Conservation (phyloP, 1,284 basidiomycete species). For the Sanghuangporus weigelae region DNA sequence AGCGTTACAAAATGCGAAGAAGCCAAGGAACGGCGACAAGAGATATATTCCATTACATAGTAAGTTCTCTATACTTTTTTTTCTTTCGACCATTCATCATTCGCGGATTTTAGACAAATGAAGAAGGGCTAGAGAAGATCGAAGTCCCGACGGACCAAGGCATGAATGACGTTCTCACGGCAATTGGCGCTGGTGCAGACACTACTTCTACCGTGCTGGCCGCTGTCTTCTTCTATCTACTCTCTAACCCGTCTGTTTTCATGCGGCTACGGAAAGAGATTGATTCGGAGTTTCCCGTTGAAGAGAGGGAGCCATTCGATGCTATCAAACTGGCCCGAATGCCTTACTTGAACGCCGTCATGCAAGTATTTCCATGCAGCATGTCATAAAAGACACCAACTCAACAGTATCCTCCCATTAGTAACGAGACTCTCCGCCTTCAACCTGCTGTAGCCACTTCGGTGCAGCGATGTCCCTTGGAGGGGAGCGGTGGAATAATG, state of each 20-base stretch:
- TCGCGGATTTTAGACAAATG: constrained; percentile 25
- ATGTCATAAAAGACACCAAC: neutral
- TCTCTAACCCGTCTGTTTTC: constrained; percentile 27
- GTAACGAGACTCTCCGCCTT: constrained; percentile 11
- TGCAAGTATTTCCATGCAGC: constrained; percentile 23
- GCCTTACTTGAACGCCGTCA: constrained; percentile 30
- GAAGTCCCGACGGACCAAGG: constrained; percentile 24
- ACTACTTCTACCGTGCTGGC: constrained; percentile 29
- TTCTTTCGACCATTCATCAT: neutral
- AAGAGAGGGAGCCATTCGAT: constrained; percentile 19
- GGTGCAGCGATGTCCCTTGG: constrained; percentile 11
- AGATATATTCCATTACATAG: constrained; percentile 37
- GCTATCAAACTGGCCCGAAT: constrained; percentile 22
- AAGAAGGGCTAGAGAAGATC: constrained; percentile 23
- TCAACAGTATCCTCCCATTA: neutral
- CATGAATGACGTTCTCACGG: constrained; percentile 29
- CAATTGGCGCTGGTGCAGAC: constrained; percentile 35
- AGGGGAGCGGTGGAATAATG: constrained; percentile 4
- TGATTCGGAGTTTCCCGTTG: constrained; percentile 22
- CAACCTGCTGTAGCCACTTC: constrained; percentile 1
- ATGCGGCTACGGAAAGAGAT: constrained; percentile 26
- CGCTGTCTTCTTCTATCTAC: constrained; percentile 28
- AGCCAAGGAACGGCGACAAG: constrained; percentile 25
- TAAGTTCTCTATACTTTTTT: constrained; percentile 16
- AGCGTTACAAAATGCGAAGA: constrained; percentile 15